These are phyloP conservation scores for Daldinia grandis DNA, from an alignment of 495 filamentous ascomycete species.

Conservation along the genomic window DNA sequence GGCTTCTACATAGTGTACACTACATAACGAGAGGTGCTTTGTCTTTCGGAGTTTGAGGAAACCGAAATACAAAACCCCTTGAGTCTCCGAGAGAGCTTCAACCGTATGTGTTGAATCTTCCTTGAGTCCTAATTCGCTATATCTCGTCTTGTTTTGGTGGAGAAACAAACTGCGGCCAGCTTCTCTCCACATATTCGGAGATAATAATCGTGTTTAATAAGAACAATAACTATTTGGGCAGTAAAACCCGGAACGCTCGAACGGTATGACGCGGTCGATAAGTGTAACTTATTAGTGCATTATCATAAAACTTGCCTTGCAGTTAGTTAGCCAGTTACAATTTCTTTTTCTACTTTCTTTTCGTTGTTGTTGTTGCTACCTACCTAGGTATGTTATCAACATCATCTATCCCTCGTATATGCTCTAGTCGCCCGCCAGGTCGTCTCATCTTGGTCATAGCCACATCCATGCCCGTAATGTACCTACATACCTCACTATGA, in stretches of 20 bases:
- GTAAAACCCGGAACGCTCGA: neutral
- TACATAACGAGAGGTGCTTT: neutral
- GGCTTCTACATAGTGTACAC: neutral
- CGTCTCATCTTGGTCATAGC: too few relatives aligned
- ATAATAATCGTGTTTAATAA: neutral
- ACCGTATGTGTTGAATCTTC: neutral
- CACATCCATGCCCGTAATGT: too few relatives aligned
- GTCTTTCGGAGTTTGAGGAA: neutral
- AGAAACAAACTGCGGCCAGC: neutral
- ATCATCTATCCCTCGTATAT: too few relatives aligned
- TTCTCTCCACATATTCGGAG: slow-evolving; percentile 6
- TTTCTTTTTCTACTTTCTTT: neutral
- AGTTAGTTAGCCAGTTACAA: too few relatives aligned
- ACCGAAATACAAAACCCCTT: slow-evolving; percentile 3
- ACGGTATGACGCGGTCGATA: neutral
- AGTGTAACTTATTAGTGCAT: neutral
- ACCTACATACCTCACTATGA: too few relatives aligned
- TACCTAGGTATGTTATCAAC: too few relatives aligned
- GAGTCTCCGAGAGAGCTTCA: neutral
- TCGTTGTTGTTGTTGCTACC: neutral
- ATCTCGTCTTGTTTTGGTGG: neutral
- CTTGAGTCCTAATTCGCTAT: neutral
- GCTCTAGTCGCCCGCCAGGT: too few relatives aligned
- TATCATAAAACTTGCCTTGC: too few relatives aligned
- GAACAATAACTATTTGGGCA: neutral